A percentile compares a stretch with the other conserved stretches of the same genome.
Evolutionary conservation across 2,329 filamentous ascomycete genomes (phyloP).

Genomic region (Scedosporium boydii): DNA sequence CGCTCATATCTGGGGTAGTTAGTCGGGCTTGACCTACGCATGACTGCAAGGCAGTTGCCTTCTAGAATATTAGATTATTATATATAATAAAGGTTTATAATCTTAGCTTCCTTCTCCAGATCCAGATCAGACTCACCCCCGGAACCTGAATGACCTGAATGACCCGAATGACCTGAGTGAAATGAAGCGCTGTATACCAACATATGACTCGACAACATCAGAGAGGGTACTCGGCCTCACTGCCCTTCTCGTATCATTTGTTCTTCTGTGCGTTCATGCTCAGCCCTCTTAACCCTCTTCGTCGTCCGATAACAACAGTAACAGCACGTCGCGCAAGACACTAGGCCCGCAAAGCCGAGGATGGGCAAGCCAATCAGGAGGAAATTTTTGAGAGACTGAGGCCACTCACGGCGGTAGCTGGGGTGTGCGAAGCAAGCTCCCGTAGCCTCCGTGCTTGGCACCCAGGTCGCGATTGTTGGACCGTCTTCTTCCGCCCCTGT

Average conservation of each 20-base stretch:
- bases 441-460: background rate
- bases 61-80: too few relatives aligned
- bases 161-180: too few relatives aligned
- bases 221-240: background rate
- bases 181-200: too few relatives aligned
- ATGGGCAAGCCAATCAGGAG: background rate
- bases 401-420: background rate
- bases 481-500: background rate
- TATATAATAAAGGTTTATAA: too few relatives aligned
- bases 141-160: too few relatives aligned
- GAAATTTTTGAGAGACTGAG: background rate
- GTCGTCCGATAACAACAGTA: background rate
- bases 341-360: background rate
- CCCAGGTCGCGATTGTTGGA: background rate
- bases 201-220: background rate
- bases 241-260: background rate
- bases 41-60: too few relatives aligned
- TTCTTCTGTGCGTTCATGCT: background rate
- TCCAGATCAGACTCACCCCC: too few relatives aligned
- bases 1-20: too few relatives aligned
- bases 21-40: too few relatives aligned
- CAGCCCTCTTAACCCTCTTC: background rate
- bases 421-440: background rate
- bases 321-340: background rate
- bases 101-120: too few relatives aligned